Evolutionary conservation across 2,329 filamentous ascomycete genomes (phyloP).

Genomic region (Golovinomyces cichoracearum): DNA sequence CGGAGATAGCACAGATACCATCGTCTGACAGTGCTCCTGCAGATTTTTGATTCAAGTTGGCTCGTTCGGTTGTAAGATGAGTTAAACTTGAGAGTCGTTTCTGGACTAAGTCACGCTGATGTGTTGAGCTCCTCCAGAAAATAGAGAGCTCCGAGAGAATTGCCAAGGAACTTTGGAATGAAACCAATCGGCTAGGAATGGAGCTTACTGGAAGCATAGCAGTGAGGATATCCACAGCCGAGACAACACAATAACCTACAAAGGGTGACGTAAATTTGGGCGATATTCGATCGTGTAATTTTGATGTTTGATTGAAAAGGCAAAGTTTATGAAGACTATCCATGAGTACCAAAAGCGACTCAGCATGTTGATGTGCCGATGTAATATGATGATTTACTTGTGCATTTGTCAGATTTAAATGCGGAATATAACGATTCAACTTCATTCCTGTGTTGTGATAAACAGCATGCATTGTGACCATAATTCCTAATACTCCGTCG

Average conservation of each 20-base stretch:
- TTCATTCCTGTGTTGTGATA: conserved; percentile 38
- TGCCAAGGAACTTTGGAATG: conserved; percentile 25
- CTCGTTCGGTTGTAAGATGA: too few species aligned
- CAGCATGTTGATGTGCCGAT: conserved; percentile 25
- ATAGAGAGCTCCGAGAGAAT: conserved; percentile 28
- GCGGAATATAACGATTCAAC: conserved; percentile 33
- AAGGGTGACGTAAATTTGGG: conserved; percentile 29
- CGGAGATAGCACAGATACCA: too few species aligned
- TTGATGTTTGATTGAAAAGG: neutral
- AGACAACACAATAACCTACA: conserved; percentile 32
- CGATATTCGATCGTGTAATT: neutral
- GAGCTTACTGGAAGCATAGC: conserved; percentile 28
- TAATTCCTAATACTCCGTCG: conserved; percentile 28
- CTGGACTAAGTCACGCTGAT: conserved; percentile 17
- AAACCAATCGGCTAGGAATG: conserved; percentile 26
- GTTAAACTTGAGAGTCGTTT: too few species aligned
- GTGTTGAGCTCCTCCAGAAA: conserved; percentile 32
- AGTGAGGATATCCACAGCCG: conserved; percentile 40
- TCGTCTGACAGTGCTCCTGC: neutral
- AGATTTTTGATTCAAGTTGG: neutral
- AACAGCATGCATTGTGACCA: conserved; percentile 39
- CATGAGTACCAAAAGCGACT: conserved; percentile 24
- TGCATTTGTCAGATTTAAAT: conserved; percentile 18
- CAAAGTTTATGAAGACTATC: conserved; percentile 19
- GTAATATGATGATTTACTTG: conserved; percentile 22